Percentiles rank a stretch among this genome's conserved stretches.
phyloP scores from a whole-genome alignment of 1,284 basidiomycete genomes.

The Filobasidium uniguttulatum region DNA sequence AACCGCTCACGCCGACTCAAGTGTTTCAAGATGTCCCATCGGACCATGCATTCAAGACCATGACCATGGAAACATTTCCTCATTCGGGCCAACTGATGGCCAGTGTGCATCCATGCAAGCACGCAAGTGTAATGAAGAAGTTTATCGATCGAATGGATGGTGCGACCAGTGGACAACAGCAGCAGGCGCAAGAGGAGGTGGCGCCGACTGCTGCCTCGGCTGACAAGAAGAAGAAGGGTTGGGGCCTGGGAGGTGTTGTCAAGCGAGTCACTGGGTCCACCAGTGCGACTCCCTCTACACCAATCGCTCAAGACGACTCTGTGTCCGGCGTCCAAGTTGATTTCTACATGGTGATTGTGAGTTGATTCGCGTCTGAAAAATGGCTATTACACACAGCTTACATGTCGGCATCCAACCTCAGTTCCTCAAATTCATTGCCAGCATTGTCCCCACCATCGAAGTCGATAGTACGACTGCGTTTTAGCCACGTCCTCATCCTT shows the following conservation, averaged over 20 bases:
- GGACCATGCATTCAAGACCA: slow-evolving; percentile 96
- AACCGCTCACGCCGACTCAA: slow-evolving; percentile 68
- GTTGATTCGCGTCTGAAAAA: slow-evolving; percentile 16
- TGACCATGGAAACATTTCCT: slow-evolving; percentile 96
- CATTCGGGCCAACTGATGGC: slow-evolving; percentile 74
- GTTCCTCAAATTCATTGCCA: slow-evolving; percentile 91
- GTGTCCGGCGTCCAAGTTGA: slow-evolving; percentile 82
- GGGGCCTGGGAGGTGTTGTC: slow-evolving; percentile 56
- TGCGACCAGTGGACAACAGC: slow-evolving; percentile 39
- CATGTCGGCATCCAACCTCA: slow-evolving; percentile 13
- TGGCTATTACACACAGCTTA: neutral
- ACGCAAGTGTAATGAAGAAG: slow-evolving; percentile 99
- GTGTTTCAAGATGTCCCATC: slow-evolving; percentile 96
- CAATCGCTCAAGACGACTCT: slow-evolving; percentile 46
- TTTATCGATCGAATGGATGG: slow-evolving; percentile 97
- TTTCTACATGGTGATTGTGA: slow-evolving; percentile 73
- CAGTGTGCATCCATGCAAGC: slow-evolving; percentile 95
- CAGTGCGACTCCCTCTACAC: slow-evolving; percentile 20
- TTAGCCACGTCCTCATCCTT: slow-evolving; percentile 31
- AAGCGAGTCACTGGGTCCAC: slow-evolving; percentile 46
- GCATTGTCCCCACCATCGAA: slow-evolving; percentile 69
- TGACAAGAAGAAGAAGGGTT: slow-evolving; percentile 54
- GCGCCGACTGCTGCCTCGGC: neutral
- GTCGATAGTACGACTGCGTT: slow-evolving; percentile 79
- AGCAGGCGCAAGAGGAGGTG: slow-evolving; percentile 16